phyloP scores from a whole-genome alignment of 192 early-diverging fungal genomes.

The Dissophora ornata region DNA sequence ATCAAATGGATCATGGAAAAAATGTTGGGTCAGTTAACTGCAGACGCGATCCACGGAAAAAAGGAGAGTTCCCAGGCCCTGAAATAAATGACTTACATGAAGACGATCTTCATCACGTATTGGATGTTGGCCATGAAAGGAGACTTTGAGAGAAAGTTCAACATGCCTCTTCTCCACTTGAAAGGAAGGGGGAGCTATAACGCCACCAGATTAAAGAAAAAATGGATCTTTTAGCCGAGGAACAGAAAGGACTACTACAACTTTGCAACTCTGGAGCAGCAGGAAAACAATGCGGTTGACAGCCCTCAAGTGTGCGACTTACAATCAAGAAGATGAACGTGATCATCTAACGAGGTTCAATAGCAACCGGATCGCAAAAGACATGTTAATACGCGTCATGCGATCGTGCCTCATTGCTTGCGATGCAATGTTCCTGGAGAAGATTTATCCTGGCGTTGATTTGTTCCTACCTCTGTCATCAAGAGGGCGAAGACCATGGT shows the following conservation, averaged over 20 bases:
- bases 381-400: no score
- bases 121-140: constrained; percentile 48
- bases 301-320: constrained; percentile 2
- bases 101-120: constrained; percentile 61
- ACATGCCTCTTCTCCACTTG: constrained; percentile 58
- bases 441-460: neutral
- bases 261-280: neutral
- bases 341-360: constrained; percentile 32
- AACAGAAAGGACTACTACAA: neutral
- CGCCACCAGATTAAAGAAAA: neutral
- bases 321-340: constrained; percentile 55
- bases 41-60: neutral
- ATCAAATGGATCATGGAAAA: constrained; percentile 2
- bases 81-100: constrained; percentile 55
- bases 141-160: constrained; percentile 59
- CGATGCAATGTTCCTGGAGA: no score
- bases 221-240: neutral
- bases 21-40: no score
- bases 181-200: constrained; percentile 62
- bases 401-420: no score
- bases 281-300: neutral
- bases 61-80: neutral
- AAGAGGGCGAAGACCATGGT: constrained; percentile 60
- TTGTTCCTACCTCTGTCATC: constrained; percentile 54
- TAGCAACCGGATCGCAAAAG: no score